Conservation (phyloP, 2,329 filamentous ascomycete genomes). For the Mycogone perniciosa region DNA sequence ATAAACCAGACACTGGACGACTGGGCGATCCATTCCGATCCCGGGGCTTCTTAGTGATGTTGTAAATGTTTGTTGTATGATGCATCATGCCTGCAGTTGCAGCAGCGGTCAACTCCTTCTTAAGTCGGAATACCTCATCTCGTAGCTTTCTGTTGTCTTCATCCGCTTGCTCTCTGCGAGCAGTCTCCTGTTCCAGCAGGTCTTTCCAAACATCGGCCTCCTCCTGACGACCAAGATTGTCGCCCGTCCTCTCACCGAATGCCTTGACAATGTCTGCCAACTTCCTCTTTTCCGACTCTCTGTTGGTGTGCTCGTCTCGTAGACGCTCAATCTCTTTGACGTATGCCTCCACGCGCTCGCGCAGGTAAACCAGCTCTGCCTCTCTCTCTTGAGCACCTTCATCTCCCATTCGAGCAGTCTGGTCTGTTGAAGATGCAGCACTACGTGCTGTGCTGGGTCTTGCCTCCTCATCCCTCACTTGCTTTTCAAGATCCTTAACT, state of each 20-base stretch:
- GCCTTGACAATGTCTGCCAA: conserved; percentile 71
- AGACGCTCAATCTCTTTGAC: conserved; percentile 78
- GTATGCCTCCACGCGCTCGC: conserved; percentile 80
- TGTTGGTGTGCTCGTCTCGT: conserved; percentile 66
- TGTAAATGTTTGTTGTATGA: conserved; percentile 61
- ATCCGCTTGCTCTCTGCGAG: conserved; percentile 80
- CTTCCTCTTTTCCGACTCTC: conserved; percentile 79
- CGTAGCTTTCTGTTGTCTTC: conserved; percentile 79
- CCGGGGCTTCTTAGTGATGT: conserved; percentile 49
- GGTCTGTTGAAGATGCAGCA: conserved; percentile 50
- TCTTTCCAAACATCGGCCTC: conserved; percentile 90
- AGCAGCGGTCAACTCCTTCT: conserved; percentile 44
- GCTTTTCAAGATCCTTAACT: conserved; percentile 81
- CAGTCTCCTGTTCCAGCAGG: conserved; percentile 84
- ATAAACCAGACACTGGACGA: conserved; percentile 44
- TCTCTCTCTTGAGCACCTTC: conserved; percentile 64
- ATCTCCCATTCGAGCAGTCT: conserved; percentile 49
- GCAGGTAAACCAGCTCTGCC: conserved; percentile 77
- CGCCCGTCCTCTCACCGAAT: conserved; percentile 44
- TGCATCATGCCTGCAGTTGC: conserved; percentile 33
- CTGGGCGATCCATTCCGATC: conserved; percentile 41
- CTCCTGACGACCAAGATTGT: conserved; percentile 48
- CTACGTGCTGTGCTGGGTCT: conserved; percentile 55
- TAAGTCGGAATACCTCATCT: conserved; percentile 74
- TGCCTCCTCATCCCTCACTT: conserved; percentile 60